Conservation (phyloP, 2,329 filamentous ascomycete genomes). For the Dichotomopilus funicola region DNA sequence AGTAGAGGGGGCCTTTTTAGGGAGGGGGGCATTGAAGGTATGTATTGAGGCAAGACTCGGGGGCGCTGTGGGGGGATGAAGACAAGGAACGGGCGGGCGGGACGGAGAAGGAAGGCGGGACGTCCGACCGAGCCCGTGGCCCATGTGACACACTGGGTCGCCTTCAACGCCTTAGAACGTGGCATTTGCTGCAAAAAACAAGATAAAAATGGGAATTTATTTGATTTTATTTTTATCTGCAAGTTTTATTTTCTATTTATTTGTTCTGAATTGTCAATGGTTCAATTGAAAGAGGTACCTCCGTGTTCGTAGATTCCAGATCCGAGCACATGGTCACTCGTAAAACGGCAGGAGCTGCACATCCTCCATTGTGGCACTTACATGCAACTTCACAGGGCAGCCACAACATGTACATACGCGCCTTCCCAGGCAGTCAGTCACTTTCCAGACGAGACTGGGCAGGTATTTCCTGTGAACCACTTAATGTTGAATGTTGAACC, state of each 20-base stretch:
- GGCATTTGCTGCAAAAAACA: not conserved
- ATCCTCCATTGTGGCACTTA: constrained; percentile 9
- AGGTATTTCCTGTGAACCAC: no score
- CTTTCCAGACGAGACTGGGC: no score
- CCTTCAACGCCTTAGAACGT: not conserved
- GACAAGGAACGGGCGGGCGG: constrained; percentile 4
- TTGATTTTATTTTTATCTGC: not conserved
- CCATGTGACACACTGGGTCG: constrained; percentile 3
- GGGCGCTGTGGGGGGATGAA: no score
- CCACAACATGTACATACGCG: not conserved
- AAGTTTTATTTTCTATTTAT: not conserved
- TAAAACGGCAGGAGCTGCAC: not conserved
- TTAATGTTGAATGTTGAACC: no score
- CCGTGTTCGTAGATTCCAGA: not conserved
- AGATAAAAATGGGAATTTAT: not conserved
- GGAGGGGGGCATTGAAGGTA: not conserved
- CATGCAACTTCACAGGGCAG: not conserved
- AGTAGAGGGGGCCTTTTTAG: not conserved
- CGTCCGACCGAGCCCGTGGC: constrained; percentile 1
- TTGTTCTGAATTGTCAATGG: not conserved
- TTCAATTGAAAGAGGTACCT: not conserved
- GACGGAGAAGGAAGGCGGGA: constrained; percentile 16
- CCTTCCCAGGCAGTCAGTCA: no score
- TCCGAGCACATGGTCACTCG: not conserved
- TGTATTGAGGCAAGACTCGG: constrained; percentile 5